Conservation (phyloP, 192 early-diverging fungal genomes). For the Umbelopsis sp. region DNA sequence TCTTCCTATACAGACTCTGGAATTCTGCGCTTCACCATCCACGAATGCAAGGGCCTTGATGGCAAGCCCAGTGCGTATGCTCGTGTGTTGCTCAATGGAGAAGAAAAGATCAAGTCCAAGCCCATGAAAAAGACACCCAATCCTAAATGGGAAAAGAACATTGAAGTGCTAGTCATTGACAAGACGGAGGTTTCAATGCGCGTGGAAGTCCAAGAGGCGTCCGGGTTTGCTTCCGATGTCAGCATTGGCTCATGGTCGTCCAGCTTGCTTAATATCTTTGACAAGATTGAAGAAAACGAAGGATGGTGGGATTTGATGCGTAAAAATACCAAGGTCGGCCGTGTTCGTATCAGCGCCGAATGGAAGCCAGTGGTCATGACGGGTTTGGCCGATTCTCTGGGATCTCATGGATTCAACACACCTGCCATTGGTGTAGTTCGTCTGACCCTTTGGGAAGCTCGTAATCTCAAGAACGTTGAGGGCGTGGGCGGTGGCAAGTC, state of each 20-base stretch:
- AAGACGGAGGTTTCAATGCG: slow-evolving; percentile 54
- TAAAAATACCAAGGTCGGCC: slow-evolving; percentile 19
- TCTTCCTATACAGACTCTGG: slow-evolving; percentile 51
- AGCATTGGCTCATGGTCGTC: slow-evolving; percentile 40
- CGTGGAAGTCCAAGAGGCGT: slow-evolving; percentile 63
- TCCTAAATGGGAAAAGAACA: slow-evolving; percentile 71
- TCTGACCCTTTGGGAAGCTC: slow-evolving; percentile 68
- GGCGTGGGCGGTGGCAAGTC: slow-evolving; percentile 65
- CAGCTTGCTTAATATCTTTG: slow-evolving; percentile 38
- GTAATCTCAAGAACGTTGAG: slow-evolving; percentile 77
- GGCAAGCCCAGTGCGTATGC: slow-evolving; percentile 45
- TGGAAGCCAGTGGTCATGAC: slow-evolving; percentile 81
- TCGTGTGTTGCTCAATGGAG: slow-evolving; percentile 51
- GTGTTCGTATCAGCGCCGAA: slow-evolving; percentile 32
- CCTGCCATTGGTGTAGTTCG: slow-evolving; percentile 76
- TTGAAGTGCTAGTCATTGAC: slow-evolving; percentile 75
- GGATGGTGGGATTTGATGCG: slow-evolving; percentile 37
- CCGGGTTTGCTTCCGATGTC: slow-evolving; percentile 40
- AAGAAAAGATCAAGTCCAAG: slow-evolving; percentile 51
- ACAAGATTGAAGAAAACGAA: slow-evolving; percentile 21
- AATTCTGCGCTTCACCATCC: slow-evolving; percentile 58
- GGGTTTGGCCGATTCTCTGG: slow-evolving; percentile 24
- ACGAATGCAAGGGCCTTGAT: slow-evolving; percentile 54
- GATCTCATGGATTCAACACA: slow-evolving; percentile 25
- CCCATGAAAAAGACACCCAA: slow-evolving; percentile 65